Percentiles rank a stretch among this genome's conserved stretches.
These are phyloP conservation scores for Pythium dissotocum DNA, from an alignment of 352 stramenopile genomes.

Conservation along the genomic window DNA sequence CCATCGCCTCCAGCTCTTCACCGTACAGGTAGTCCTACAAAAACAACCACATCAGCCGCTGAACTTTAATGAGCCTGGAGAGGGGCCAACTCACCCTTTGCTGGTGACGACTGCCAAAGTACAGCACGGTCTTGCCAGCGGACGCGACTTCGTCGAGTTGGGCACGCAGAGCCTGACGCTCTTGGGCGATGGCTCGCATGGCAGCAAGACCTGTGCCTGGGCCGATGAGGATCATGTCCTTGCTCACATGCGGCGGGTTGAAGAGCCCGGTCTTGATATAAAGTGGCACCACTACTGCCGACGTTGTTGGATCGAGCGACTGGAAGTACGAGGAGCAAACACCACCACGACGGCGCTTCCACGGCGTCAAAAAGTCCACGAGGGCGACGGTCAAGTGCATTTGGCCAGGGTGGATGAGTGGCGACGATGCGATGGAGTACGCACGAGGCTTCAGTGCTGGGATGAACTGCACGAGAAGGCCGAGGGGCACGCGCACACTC, in stretches of 20 bases:
- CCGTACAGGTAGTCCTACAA: slow-evolving; percentile 87
- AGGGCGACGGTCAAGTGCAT: slow-evolving; percentile 87
- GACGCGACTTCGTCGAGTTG: slow-evolving; percentile 10
- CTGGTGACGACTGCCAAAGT: slow-evolving; percentile 89
- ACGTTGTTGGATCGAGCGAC: slow-evolving; percentile 46
- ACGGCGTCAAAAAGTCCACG: slow-evolving; percentile 89
- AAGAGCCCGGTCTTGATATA: slow-evolving; percentile 91
- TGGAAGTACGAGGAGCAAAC: slow-evolving; percentile 86
- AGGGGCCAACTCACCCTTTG: slow-evolving; percentile 47
- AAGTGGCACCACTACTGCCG: slow-evolving; percentile 51
- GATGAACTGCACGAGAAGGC: slow-evolving; percentile 82
- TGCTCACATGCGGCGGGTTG: slow-evolving; percentile 40
- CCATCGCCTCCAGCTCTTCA: slow-evolving; percentile 64
- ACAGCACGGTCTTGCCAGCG: slow-evolving; percentile 55
- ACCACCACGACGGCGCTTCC: slow-evolving; percentile 81
- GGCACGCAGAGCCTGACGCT: slow-evolving; percentile 61
- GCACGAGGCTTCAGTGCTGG: slow-evolving; percentile 82
- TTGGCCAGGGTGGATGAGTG: slow-evolving; percentile 48
- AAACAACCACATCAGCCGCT: not conserved
- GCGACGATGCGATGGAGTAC: slow-evolving; percentile 93
- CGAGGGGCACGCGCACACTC: slow-evolving; percentile 65
- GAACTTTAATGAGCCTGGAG: not conserved
- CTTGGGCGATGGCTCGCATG: slow-evolving; percentile 89
- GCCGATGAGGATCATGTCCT: slow-evolving; percentile 86
- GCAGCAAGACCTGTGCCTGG: slow-evolving; percentile 90